Base-by-base conservation (phyloP, 257 asterid genomes). In the Penstemon eatonii region DNA sequence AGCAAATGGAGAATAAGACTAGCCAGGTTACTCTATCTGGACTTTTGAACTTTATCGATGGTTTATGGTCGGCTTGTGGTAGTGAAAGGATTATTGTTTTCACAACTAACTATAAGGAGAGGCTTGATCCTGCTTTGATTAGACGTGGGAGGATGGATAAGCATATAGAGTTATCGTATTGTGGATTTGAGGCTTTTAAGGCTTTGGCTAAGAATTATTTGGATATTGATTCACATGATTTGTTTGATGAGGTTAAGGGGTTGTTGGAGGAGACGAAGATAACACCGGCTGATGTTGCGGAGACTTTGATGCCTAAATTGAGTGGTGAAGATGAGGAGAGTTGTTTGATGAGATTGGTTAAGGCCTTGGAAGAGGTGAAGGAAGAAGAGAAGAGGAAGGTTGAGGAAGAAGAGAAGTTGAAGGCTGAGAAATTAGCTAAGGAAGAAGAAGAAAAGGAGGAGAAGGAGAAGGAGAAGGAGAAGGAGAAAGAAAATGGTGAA, bases 11-110 rank as follows among this genome's bases (percentile, higher is more conserved):
- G 41, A 47, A 67, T 6, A 73, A 67, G 60, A 41, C 60, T 19
- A 79, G 87, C 44, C 73, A 76, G 78, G 82, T 86, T 8, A 84
- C 94, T 0, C 73, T 87, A 0, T 87, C 90, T 0, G 94, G 94
- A 70, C 82, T 87, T 0, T 78, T 87, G 11, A 87, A 87, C 63
- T 85, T 83, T 80, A 85, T 87, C 3, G 95, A 87, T 13, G 89
- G 91, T 12, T 81, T 87, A 3, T 87, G 94, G 90, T 87, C 94
- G 46, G 82, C 84, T 1, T 80, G 90, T 54, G 90, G 81, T 7
- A 82, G 83, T 0, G 88, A 82, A 61, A 80, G 86, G 46, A 76
- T 86, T 60, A 73, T 82, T 5, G 75, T 86, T 0, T 86, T 86
- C 76, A 87, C 94, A 0, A 85, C 94, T 0, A 85, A 87, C 4